Evolutionary conservation across 208 protist species (phyloP), one percentile per base, ranked within the genome.

Genomic region (Crithidia bombi): DNA sequence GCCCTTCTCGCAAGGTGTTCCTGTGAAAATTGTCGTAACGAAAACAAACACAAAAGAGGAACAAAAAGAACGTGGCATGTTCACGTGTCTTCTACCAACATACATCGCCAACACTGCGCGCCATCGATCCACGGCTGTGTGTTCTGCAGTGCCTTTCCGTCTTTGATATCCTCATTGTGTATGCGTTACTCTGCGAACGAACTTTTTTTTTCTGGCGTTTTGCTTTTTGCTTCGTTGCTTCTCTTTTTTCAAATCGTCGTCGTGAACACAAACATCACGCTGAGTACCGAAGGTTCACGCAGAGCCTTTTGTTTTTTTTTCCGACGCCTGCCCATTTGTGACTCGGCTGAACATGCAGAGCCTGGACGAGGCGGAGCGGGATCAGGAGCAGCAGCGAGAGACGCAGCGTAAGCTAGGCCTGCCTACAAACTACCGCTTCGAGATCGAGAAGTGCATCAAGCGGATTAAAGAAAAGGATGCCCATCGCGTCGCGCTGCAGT

Each of bases 401-500:
- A 51, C 69, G 51, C 69, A 75, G 69, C 69, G 54, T 23, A 59
- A 46, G 54, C 44, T 75, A 6, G 86, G 85, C 17, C 85, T 99
- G 15, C 98, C 98, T 15, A 75, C 69, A 15, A 99, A 99, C 82
- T 99, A 99, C 81, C 97, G 98, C 70, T 99, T 99, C 75, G 98
- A 99, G 84, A 98, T 99, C 59, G 92, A 98, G 15, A 99, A 99
- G 86, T 99, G 98, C 11, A 89, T 99, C 17, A 97, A 91, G 83
- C 90, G 98, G 32, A 87, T 99, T 23, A 79, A 75, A 35, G 80
- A 96, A 70, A 92, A 89, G 49, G 76, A 90, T 47, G 92, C 95
- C 11, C 92, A 72, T 26, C 72, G 91, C 33, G 98, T 99, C 9
- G 98, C 98, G 9, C 78, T 99, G 65, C 98, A 99, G 86, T 98